Conservation (phyloP, 2,329 filamentous ascomycete genomes). For the Fonsecaea nubica region DNA sequence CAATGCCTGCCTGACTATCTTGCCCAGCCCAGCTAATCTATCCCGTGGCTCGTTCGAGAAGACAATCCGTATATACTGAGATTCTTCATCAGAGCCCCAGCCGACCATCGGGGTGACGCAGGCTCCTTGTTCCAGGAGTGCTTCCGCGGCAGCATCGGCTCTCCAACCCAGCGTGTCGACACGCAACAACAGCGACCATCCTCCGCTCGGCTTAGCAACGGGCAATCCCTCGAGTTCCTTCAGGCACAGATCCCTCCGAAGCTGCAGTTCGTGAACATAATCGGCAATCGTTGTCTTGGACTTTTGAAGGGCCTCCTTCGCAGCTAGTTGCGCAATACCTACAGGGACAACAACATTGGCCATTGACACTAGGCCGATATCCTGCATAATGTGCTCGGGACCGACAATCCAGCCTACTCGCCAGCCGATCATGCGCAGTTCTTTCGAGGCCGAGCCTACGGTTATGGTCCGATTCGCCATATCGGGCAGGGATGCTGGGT, state of each 20-base stretch:
- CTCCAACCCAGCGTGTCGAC: constrained; percentile 17
- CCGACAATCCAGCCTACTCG: constrained; percentile 32
- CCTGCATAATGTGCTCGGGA: constrained; percentile 19
- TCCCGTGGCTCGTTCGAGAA: constrained; percentile 29
- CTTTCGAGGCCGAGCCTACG: constrained; percentile 27
- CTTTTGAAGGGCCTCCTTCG: constrained; percentile 15
- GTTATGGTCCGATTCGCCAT: constrained; percentile 27
- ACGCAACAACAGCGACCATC: constrained; percentile 25
- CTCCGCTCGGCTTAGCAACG: constrained; percentile 21
- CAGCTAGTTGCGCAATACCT: constrained; percentile 27
- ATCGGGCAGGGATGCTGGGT: constrained; percentile 23
- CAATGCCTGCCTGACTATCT: constrained; percentile 25
- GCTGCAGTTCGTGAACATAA: constrained; percentile 25
- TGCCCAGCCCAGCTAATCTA: constrained; percentile 21
- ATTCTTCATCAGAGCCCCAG: constrained; percentile 18
- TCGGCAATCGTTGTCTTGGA: constrained; percentile 14
- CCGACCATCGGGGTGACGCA: constrained; percentile 28
- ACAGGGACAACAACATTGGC: constrained; percentile 32
- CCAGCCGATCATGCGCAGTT: constrained; percentile 32
- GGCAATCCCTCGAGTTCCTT: constrained; percentile 25
- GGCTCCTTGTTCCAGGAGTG: constrained; percentile 20
- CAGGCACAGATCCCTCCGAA: constrained; percentile 23
- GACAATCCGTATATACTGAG: constrained; percentile 29
- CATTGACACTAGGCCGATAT: constrained; percentile 28
- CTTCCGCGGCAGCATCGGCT: constrained; percentile 17